These are phyloP conservation scores for Kodamaea sp. DNA, from an alignment of 1,139 yeast species.

Conservation along the genomic window DNA sequence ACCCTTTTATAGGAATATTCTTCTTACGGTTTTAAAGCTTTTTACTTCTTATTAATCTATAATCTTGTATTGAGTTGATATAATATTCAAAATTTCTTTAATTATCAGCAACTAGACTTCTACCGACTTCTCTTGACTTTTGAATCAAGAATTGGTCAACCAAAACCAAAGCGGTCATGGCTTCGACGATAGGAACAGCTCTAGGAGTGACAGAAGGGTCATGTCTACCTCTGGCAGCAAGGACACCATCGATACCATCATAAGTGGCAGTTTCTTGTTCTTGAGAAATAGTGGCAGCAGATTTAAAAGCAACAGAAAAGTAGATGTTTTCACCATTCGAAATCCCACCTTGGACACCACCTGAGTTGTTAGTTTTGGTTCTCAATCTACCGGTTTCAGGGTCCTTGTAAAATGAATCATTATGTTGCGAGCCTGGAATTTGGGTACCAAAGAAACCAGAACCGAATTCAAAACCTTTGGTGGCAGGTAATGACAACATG, in stretches of 20 bases:
- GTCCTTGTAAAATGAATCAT: slow-evolving; percentile 74
- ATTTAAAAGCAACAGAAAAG: slow-evolving; percentile 94
- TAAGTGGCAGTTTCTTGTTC: slow-evolving; percentile 86
- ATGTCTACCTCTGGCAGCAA: slow-evolving; percentile 96
- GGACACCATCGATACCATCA: slow-evolving; percentile 79
- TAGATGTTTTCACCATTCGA: slow-evolving; percentile 93
- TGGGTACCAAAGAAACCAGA: slow-evolving; percentile 89
- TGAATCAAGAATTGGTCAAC: slow-evolving; percentile 85
- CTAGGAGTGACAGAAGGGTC: slow-evolving; percentile 98
- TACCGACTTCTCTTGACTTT: slow-evolving; percentile 65
- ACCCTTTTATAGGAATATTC: too few relatives aligned
- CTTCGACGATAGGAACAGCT: slow-evolving; percentile 97
- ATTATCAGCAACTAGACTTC: slow-evolving; percentile 16
- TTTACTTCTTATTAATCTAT: too few relatives aligned
- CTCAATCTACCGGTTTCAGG: slow-evolving; percentile 57
- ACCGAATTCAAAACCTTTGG: slow-evolving; percentile 96
- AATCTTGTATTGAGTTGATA: too few relatives aligned
- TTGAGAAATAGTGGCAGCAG: slow-evolving; percentile 95
- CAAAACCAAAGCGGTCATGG: slow-evolving; percentile 92
- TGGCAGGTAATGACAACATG: slow-evolving; percentile 95
- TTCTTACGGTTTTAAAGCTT: too few relatives aligned
- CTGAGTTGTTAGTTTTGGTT: slow-evolving; percentile 87
- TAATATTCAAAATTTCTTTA: too few relatives aligned
- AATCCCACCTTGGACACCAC: slow-evolving; percentile 98
- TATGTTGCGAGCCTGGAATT: slow-evolving; percentile 91